Percentiles rank a stretch among this genome's conserved stretches.
Evolutionary conservation across 2,329 filamentous ascomycete species (phyloP).

Genomic region (Xylaria sp.): DNA sequence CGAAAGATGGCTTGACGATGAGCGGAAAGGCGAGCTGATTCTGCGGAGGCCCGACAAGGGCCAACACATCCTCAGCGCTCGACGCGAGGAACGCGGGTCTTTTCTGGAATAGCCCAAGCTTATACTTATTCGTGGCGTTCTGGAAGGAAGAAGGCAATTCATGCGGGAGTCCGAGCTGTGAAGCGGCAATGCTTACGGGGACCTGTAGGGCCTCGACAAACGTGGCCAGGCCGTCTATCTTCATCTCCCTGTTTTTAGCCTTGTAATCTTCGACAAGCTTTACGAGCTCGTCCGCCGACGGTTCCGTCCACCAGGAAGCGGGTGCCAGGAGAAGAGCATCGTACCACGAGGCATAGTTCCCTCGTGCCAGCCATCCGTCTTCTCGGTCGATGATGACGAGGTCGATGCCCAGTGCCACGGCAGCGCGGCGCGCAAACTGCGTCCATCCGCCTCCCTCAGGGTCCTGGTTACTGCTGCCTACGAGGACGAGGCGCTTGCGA

Average conservation of each 20-base stretch:
- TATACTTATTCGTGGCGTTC: constrained; percentile 45
- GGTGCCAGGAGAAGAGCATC: constrained; percentile 40
- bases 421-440: constrained; percentile 40
- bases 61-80: constrained; percentile 39
- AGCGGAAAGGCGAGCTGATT: constrained; percentile 41
- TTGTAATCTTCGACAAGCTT: constrained; percentile 36
- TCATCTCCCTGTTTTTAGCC: constrained; percentile 15
- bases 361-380: constrained; percentile 41
- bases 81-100: constrained; percentile 38
- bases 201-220: constrained; percentile 43
- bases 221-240: constrained; percentile 43
- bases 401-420: constrained; percentile 41
- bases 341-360: constrained; percentile 41
- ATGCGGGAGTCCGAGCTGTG: constrained; percentile 39
- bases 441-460: constrained; percentile 43
- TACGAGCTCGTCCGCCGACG: constrained; percentile 41
- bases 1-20: constrained; percentile 46
- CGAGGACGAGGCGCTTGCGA: constrained; percentile 43
- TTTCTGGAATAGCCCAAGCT: constrained; percentile 40
- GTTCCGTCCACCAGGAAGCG: constrained; percentile 42
- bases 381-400: constrained; percentile 43
- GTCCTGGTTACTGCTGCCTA: constrained; percentile 43
- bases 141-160: constrained; percentile 41
- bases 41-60: constrained; percentile 16
- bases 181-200: constrained; percentile 40